A percentile compares a stretch with the other conserved stretches of the same genome.
Conservation (phyloP, 306 rosid genomes). For the Lotus japonicus region DNA sequence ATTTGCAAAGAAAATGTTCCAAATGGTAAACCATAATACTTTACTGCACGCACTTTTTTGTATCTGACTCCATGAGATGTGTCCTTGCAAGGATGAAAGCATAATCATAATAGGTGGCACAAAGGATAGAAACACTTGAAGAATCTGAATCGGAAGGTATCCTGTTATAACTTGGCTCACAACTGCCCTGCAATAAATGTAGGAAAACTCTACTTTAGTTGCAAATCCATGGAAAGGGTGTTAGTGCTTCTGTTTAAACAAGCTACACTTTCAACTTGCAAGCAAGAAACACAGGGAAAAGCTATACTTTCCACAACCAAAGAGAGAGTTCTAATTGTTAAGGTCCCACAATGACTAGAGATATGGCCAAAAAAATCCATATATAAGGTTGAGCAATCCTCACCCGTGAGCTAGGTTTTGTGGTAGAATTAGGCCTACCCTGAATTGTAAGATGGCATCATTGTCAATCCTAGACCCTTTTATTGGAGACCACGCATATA, state of each 20-base stretch:
- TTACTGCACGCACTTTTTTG: constrained; percentile 62
- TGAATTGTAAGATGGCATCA: no score
- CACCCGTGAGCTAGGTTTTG: no score
- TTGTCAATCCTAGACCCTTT: no score
- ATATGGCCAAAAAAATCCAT: no score
- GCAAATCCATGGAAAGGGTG: background rate
- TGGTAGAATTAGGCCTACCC: no score
- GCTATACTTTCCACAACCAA: background rate
- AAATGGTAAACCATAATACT: constrained; percentile 71
- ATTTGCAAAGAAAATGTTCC: constrained; percentile 87
- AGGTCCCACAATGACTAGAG: no score
- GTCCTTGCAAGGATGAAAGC: constrained; percentile 74
- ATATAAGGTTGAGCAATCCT: no score
- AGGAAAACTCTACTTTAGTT: constrained; percentile 1
- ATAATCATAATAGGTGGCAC: constrained; percentile 72
- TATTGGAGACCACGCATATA: no score
- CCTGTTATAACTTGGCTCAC: constrained; percentile 77
- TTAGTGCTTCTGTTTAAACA: background rate
- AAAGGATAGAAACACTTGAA: constrained; percentile 39
- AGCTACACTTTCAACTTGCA: no score
- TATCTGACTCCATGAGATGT: constrained; percentile 61
- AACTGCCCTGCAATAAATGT: constrained; percentile 47
- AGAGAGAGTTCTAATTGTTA: no score
- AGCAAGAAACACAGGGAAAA: background rate
- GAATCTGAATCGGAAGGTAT: constrained; percentile 82